Evolutionary conservation across 2,329 filamentous ascomycete species (phyloP), one percentile per base, ranked within the genome.

Genomic region (Nannizzia gypsea): DNA sequence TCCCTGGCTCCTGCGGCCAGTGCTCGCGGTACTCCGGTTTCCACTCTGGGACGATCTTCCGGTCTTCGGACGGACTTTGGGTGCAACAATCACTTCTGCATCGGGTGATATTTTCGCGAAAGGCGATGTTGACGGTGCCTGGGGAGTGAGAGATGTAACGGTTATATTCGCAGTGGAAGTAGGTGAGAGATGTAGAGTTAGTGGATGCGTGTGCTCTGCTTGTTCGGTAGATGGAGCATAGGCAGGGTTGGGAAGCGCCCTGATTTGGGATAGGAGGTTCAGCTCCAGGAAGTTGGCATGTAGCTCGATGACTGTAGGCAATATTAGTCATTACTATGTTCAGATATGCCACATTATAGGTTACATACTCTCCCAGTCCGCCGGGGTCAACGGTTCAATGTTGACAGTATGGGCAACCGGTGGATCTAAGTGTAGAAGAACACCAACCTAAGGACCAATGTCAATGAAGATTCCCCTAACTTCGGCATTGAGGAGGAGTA

Each of bases 81-180:
- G 93, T 2, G 93, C 93, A 62, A 99, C 93, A 64, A 97, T 95
- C 56, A 99, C 91, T 74, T 99, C 93, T 22, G 92, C 92, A 70
- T 97, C 90, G 0, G 91, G 88, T 0, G 89, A 88, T 57, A 99
- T 89, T 73, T 96, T 97, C 26, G 89, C 90, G 70, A 99, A 99
- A 0, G 89, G 81, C 1, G 83, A 81, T 56, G 85, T 82, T 1
- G 83, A 77, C 1, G 87, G 73, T 3, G 85, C 84, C 0, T 84
- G 78, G 0, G 93, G 93, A 1, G 87, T 84, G n/a, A 99, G 78
- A 1, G 89, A 90, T 5, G 89, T 84, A 6, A 97, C 83, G 60
- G 85, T 85, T 63, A 99, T 90, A 68, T 91, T 96, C 8, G 93
- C 95, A 1, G 92, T 96, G 2, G 92, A 96, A 0, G 92, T 97